A percentile compares a stretch with the other conserved stretches of the same genome.
These are phyloP conservation scores for Ceraceosorus guamensis DNA, from an alignment of 1,284 basidiomycete genomes.

Conservation along the genomic window DNA sequence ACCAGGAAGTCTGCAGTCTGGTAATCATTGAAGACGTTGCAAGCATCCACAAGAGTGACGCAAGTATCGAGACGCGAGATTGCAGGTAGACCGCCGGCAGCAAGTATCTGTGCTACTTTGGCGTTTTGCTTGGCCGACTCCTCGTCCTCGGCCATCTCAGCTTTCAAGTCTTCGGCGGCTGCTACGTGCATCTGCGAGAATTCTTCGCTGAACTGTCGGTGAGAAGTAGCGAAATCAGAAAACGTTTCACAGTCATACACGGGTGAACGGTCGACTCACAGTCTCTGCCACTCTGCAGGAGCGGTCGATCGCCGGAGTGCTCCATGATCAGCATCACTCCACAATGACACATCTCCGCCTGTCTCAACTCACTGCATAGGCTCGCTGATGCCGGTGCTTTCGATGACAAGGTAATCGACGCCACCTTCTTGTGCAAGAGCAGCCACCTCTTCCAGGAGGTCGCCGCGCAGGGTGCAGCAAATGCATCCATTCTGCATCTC, in stretches of 20 bases:
- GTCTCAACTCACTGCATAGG: conserved; percentile 49
- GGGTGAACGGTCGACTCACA: not conserved
- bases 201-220: conserved; percentile 42
- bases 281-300: too few species aligned
- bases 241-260: not conserved
- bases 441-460: conserved; percentile 53
- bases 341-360: conserved; percentile 1
- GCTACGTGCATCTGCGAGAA: conserved; percentile 45
- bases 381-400: conserved; percentile 52
- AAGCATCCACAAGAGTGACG: conserved; percentile 33
- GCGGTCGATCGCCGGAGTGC: too few species aligned
- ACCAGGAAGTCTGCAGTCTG: conserved; percentile 53
- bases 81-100: conserved; percentile 50
- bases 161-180: conserved; percentile 36
- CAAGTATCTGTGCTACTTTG: conserved; percentile 49
- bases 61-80: conserved; percentile 44
- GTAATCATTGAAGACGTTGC: conserved; percentile 50
- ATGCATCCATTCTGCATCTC: conserved; percentile 54
- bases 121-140: conserved; percentile 29
- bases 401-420: conserved; percentile 52
- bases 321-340: not conserved
- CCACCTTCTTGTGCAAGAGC: conserved; percentile 47
- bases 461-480: conserved; percentile 53
- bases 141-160: conserved; percentile 12
- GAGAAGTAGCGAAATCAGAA: conserved; percentile 2